Base-by-base conservation (phyloP, 1,139 yeast genomes). In the Pichiaceae sp. region DNA sequence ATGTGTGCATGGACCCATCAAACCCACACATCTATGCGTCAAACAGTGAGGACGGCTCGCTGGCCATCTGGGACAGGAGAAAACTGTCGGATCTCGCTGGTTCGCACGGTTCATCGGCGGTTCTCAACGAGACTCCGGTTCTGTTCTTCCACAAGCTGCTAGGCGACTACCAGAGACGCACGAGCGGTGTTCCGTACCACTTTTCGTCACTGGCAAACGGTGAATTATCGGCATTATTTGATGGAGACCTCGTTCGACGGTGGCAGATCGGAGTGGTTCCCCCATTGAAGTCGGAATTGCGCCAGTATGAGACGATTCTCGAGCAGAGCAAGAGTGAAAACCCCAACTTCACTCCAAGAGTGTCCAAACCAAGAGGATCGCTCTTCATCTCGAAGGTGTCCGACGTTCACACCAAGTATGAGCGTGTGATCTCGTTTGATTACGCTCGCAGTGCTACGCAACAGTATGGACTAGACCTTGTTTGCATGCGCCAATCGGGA, bases 401-500 rank as follows among this genome's bases (percentile, higher is more conserved):
- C 38, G 95, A 87, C 53, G 75, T 78, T 6, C 75, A 74, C 42
- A 80, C 95, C 0, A 84, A 79, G 39, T 78, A 72, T 52, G 95
- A 86, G 47, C 70, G 89, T 47, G 94, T 87, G 2, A 76, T 82
- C 0, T 80, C 95, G 0, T 86, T 81, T 59, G 96, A 87, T 54
- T 87, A 86, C 54, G 75, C 81, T 4, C 79, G 85, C 1, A 79
- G 78, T 47, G 43, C 58, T 3, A 43, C 53, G 2, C 57, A 70
- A 0, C 44, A 35, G 7, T 43, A 45, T 33, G 60, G 60, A 0
- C 45, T 55, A 16, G 64, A 63, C 19, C 70, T 84, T 45, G 78
- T 87, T 27, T 87, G 96, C 56, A 82, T 87, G 82, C 66, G 95
- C 45, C 94, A 85, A 52, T 81, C 94, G 1, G 96, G 96, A 2